phyloP scores from a whole-genome alignment of 148 eudicot genomes.

The Drosera capensis region DNA sequence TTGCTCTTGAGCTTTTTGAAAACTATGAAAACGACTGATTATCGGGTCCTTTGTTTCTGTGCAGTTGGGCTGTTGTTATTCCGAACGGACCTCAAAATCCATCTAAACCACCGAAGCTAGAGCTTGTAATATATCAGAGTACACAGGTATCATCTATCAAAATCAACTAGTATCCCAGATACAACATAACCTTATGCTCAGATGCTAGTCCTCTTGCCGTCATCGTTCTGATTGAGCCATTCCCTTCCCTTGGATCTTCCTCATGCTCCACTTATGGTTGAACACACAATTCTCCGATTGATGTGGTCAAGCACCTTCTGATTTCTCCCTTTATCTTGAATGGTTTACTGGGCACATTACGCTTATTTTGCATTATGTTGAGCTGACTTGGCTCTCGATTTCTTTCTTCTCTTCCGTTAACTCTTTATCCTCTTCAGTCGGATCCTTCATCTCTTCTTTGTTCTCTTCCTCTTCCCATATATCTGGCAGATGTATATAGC shows the following conservation, averaged over 20 bases:
- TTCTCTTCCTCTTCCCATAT: not conserved
- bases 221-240: too few relatives aligned
- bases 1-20: not conserved
- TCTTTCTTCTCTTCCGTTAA: not conserved
- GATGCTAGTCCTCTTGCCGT: too few relatives aligned
- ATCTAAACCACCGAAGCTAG: slow-evolving; percentile 20
- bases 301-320: too few relatives aligned
- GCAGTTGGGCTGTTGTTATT: slow-evolving; percentile 45
- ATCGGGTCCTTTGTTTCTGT: not conserved
- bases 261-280: too few relatives aligned
- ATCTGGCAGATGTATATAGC: too few relatives aligned
- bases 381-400: not conserved
- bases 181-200: not conserved
- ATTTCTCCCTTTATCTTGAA: too few relatives aligned
- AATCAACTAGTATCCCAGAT: too few relatives aligned
- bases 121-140: slow-evolving; percentile 30
- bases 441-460: not conserved
- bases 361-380: not conserved
- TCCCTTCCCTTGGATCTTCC: too few relatives aligned
- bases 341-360: too few relatives aligned
- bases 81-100: slow-evolving; percentile 27
- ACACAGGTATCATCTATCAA: slow-evolving; percentile 37
- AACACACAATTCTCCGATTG: too few relatives aligned
- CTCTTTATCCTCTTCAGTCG: not conserved
- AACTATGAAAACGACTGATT: not conserved